These are phyloP conservation scores for Babesia sp. DNA, from an alignment of 169 alveolate species.

Conservation along the genomic window DNA sequence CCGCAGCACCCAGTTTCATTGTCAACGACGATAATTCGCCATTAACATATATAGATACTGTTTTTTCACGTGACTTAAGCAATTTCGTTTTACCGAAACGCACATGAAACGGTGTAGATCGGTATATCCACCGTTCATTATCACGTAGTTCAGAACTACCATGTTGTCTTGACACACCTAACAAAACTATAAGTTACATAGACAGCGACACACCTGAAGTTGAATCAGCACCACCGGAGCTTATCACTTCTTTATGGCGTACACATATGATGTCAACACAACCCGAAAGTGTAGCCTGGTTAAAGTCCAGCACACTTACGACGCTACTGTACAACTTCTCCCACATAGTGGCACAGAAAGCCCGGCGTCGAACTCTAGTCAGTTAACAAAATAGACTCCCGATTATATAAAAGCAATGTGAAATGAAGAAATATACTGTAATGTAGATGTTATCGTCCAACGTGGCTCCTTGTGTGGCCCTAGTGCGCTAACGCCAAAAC, in stretches of 20 bases:
- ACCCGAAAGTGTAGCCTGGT: constrained; percentile 92
- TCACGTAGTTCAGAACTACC: constrained; percentile 9
- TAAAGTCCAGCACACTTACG: constrained; percentile 86
- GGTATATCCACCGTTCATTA: constrained; percentile 69
- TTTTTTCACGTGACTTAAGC: constrained; percentile 89
- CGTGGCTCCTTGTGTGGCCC: too few relatives aligned
- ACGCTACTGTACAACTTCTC: constrained; percentile 90
- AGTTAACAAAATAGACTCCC: too few relatives aligned
- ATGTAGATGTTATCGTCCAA: too few relatives aligned
- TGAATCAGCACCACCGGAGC: not conserved
- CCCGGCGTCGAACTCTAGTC: too few relatives aligned
- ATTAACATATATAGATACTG: constrained; percentile 89
- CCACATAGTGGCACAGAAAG: constrained; percentile 77
- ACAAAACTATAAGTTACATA: not conserved
- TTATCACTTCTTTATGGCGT: constrained; percentile 78
- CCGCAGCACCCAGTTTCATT: constrained; percentile 95
- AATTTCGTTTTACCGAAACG: constrained; percentile 95
- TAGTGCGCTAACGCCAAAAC: too few relatives aligned
- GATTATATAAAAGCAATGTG: too few relatives aligned
- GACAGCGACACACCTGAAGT: constrained; percentile 2
- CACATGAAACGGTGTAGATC: constrained; percentile 94
- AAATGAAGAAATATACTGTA: too few relatives aligned
- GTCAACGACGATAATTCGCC: constrained; percentile 85
- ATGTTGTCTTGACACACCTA: not conserved
- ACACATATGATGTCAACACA: constrained; percentile 91